Evolutionary conservation across 192 early-diverging fungal genomes (phyloP).

Genomic region (Backusella psychrophila): DNA sequence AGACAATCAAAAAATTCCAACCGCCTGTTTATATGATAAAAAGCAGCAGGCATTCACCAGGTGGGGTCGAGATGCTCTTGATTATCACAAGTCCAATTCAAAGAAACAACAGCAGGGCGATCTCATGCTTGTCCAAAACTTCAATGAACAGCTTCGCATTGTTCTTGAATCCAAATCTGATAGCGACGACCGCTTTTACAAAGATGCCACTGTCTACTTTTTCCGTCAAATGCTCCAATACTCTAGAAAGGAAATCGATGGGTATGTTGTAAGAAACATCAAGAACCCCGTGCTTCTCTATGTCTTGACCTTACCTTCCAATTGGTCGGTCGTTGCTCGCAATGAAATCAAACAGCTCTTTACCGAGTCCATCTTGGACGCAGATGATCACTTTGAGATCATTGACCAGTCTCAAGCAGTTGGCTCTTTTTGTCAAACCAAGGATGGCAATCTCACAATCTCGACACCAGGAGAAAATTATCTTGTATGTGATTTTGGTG

Average conservation of each 20-base stretch:
- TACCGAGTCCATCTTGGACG: not conserved
- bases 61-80: not conserved
- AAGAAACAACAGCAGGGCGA: not conserved
- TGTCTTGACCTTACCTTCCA: not conserved
- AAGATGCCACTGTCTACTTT: not conserved
- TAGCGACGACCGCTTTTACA: not conserved
- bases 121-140: not conserved
- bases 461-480: not conserved
- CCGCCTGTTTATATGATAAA: not conserved
- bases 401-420: not conserved
- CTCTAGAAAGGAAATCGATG: not conserved
- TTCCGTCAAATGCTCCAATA: not conserved
- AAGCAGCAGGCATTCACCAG: not conserved
- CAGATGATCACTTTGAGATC: not conserved
- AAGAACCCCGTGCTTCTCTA: not conserved
- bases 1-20: not conserved
- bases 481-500: not conserved
- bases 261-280: not conserved
- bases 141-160: not conserved
- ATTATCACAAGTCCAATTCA: not conserved
- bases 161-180: not conserved
- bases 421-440: not conserved
- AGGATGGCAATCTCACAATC: not conserved
- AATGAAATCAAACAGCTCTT: not conserved
- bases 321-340: not conserved